These are phyloP conservation scores for Penicillium palitans DNA, from an alignment of 2,329 filamentous ascomycete genomes.

Conservation along the genomic window DNA sequence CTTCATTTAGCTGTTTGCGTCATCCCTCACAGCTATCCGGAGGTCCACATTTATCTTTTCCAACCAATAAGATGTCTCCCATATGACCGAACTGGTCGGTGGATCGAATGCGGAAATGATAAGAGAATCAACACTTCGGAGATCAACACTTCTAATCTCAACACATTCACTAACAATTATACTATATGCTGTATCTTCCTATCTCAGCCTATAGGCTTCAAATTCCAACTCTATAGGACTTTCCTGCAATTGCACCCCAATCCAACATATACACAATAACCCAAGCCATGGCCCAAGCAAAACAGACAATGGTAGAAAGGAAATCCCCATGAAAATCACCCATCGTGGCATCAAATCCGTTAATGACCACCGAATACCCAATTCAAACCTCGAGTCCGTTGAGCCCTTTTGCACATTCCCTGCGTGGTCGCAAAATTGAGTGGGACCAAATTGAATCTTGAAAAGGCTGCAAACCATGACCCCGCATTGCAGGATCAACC, in stretches of 20 bases:
- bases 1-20: background rate
- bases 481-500: background rate
- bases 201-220: background rate
- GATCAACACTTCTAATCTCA: background rate
- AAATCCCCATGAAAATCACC: background rate
- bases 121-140: background rate
- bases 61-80: background rate
- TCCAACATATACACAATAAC: background rate
- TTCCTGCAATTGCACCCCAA: background rate
- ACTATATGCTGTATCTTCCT: too few species aligned
- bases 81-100: background rate
- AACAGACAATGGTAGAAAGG: background rate
- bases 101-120: background rate
- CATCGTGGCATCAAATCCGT: background rate
- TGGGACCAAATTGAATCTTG: background rate
- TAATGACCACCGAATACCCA: background rate
- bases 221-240: too few species aligned
- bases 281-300: background rate
- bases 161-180: background rate
- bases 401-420: background rate
- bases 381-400: background rate
- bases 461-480: background rate
- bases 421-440: background rate
- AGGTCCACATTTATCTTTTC: background rate
- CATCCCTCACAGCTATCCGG: background rate